Evolutionary conservation across 2,329 filamentous ascomycete genomes (phyloP).

Genomic region (Diaporthe sp.): DNA sequence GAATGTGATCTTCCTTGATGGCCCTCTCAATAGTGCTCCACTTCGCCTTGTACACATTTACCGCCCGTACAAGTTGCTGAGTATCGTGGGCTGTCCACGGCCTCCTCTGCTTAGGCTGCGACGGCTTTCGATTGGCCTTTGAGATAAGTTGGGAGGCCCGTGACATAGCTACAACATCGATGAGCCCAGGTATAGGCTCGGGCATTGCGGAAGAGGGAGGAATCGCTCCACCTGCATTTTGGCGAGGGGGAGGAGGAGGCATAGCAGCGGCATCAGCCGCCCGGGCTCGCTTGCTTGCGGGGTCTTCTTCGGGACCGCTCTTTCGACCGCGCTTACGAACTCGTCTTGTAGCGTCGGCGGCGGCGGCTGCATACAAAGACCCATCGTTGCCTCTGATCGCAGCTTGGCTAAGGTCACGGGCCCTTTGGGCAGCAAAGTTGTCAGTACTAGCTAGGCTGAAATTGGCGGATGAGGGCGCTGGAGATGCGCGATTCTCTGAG

Average conservation of each 20-base stretch:
- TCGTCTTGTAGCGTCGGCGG: constrained; percentile 26
- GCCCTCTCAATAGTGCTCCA: constrained; percentile 56
- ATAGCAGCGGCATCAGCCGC: constrained; percentile 33
- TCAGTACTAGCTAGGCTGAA: constrained; percentile 32
- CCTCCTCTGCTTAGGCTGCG: constrained; percentile 51
- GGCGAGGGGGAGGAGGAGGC: constrained; percentile 35
- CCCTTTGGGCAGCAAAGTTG: constrained; percentile 25
- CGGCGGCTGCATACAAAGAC: constrained; percentile 27
- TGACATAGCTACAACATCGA: constrained; percentile 47
- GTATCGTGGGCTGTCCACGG: constrained; percentile 61
- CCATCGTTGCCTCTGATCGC: constrained; percentile 31
- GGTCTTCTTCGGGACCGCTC: constrained; percentile 30
- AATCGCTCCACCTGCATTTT: constrained; percentile 12
- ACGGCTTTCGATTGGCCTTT: constrained; percentile 49
- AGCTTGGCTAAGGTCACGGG: constrained; percentile 31
- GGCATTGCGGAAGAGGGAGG: constrained; percentile 18
- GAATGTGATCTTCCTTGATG: constrained; percentile 47
- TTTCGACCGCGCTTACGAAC: constrained; percentile 38
- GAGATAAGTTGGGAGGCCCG: constrained; percentile 47
- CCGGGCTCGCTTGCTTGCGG: constrained; percentile 36
- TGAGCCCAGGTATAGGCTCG: constrained; percentile 2
- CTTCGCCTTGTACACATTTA: constrained; percentile 55
- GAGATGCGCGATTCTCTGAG: neutral
- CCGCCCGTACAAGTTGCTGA: constrained; percentile 57
- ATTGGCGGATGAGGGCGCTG: neutral